Conservation (phyloP, 148 eudicot genomes). For the Camellia granthamiana region DNA sequence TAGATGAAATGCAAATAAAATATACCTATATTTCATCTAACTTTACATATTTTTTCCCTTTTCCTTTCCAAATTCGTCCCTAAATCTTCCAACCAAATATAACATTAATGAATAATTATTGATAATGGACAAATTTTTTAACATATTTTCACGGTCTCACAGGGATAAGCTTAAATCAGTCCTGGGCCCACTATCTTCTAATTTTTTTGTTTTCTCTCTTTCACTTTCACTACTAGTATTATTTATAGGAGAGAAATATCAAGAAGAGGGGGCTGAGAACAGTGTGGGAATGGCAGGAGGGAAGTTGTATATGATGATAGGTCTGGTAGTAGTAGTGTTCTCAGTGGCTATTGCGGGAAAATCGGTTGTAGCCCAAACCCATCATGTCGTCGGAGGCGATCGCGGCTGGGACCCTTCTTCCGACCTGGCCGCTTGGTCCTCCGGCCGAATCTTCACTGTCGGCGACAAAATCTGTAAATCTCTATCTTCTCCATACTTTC, state of each 20-base stretch:
- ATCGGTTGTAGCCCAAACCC: constrained; percentile 35
- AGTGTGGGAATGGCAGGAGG: not conserved
- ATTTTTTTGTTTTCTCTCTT: not conserved
- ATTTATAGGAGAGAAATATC: not conserved
- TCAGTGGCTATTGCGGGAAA: constrained; percentile 20
- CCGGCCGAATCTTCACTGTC: constrained; percentile 48
- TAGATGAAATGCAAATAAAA: too few species aligned
- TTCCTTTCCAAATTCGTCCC: too few species aligned
- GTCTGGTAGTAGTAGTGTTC: not conserved
- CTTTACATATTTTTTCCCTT: too few species aligned
- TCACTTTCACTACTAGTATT: not conserved
- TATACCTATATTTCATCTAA: too few species aligned
- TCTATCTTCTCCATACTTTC: constrained; percentile 1
- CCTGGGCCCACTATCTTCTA: too few species aligned
- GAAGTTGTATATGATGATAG: constrained; percentile 2
- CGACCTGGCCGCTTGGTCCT: constrained; percentile 52
- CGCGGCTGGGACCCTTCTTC: constrained; percentile 54
- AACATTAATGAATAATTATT: too few species aligned
- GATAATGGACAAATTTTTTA: too few species aligned
- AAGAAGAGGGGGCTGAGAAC: not conserved
- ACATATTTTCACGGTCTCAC: too few species aligned
- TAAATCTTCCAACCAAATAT: too few species aligned
- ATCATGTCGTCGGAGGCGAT: constrained; percentile 66
- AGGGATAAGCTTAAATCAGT: too few species aligned
- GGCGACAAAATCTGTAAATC: constrained; percentile 70